Evolutionary conservation across 1,284 basidiomycete species (phyloP).

Genomic region (Leucoagaricus sp.): DNA sequence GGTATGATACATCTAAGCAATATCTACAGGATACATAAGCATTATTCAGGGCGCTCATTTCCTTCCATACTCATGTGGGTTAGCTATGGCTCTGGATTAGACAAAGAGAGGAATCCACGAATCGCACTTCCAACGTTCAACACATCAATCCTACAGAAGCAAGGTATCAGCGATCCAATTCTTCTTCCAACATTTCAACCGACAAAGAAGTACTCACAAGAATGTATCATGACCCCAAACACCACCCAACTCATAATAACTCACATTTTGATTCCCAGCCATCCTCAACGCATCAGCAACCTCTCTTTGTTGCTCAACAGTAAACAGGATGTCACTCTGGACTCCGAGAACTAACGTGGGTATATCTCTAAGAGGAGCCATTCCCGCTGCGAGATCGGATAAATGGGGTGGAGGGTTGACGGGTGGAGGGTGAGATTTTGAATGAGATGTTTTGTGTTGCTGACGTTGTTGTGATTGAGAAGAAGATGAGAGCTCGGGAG

Average conservation of each 20-base stretch:
- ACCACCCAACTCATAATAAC: conserved; percentile 97
- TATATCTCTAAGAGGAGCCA: conserved; percentile 74
- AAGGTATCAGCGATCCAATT: neutral
- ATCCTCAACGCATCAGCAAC: conserved; percentile 90
- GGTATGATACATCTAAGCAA: too few species aligned
- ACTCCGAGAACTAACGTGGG: conserved; percentile 92
- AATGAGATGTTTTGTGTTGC: conserved; percentile 50
- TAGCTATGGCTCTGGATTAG: too few species aligned
- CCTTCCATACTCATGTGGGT: neutral
- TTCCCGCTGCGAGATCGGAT: conserved; percentile 80
- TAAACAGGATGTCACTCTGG: conserved; percentile 96
- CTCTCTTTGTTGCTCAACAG: conserved; percentile 97
- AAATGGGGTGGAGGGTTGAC: conserved; percentile 76
- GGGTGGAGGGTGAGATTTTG: conserved; percentile 72
- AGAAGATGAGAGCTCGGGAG: neutral
- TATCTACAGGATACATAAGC: too few species aligned
- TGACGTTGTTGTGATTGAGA: conserved; percentile 25
- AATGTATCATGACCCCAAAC: conserved; percentile 99
- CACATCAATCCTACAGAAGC: conserved; percentile 43
- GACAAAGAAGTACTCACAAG: conserved; percentile 47
- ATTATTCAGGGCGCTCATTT: neutral
- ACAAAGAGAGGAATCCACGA: conserved; percentile 47
- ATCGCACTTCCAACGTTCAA: conserved; percentile 51
- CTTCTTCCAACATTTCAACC: neutral
- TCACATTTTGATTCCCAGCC: conserved; percentile 85